Percentiles rank a stretch among this genome's conserved stretches.
Conservation (phyloP, 345 rosid species). For the Pelargonium nanum region DNA sequence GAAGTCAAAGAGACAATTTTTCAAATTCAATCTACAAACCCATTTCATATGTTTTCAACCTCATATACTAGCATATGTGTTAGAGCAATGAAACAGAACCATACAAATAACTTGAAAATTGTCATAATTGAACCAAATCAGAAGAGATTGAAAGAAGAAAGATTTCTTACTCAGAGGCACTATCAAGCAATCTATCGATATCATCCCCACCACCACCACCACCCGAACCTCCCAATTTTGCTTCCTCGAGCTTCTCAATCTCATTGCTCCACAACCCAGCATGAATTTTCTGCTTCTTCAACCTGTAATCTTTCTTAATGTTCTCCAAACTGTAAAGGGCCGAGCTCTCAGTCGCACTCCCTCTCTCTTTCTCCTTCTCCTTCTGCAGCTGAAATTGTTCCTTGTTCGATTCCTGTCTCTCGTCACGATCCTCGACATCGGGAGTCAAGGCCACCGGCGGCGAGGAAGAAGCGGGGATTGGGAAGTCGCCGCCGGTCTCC, state of each 20-base stretch:
- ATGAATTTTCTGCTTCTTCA: slow-evolving; percentile 90
- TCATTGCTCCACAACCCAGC: slow-evolving; percentile 86
- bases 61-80: too few species aligned
- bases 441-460: slow-evolving; percentile 17
- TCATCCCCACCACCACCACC: slow-evolving; percentile 42
- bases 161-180: slow-evolving; percentile 60
- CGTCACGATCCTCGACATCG: slow-evolving; percentile 65
- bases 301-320: slow-evolving; percentile 75
- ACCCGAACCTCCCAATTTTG: slow-evolving; percentile 44
- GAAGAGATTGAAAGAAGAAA: not conserved
- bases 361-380: slow-evolving; percentile 15
- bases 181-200: slow-evolving; percentile 75
- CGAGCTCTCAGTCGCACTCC: not conserved
- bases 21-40: too few species aligned
- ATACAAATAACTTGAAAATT: not conserved
- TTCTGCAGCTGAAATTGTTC: slow-evolving; percentile 14
- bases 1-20: too few species aligned
- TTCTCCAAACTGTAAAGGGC: slow-evolving; percentile 71
- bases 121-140: not conserved
- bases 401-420: slow-evolving; percentile 38
- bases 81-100: slow-evolving; percentile 3
- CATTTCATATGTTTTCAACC: too few species aligned
- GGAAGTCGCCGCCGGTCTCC: slow-evolving; percentile 70
- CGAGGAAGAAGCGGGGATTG: slow-evolving; percentile 12
- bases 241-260: slow-evolving; percentile 77